Conservation (phyloP, 495 filamentous ascomycete species). For the Penicillium turbatum region DNA sequence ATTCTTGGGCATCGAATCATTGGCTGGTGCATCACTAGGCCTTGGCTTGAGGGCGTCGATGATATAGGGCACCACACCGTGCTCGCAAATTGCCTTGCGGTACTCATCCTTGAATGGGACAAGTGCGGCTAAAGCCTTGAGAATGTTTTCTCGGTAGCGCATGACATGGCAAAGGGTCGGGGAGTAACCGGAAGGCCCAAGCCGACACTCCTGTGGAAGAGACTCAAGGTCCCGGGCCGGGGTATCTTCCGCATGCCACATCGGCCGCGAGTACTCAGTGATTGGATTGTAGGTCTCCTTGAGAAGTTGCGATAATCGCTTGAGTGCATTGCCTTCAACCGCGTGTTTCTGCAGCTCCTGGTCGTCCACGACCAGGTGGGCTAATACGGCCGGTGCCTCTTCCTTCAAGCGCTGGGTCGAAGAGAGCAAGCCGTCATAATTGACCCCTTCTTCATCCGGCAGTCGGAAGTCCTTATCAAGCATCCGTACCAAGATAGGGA, state of each 20-base stretch:
- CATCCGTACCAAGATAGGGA: conserved; percentile 69
- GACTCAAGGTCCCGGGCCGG: conserved; percentile 21
- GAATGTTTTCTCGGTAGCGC: conserved; percentile 69
- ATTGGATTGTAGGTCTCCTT: conserved; percentile 62
- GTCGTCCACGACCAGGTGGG: conserved; percentile 72
- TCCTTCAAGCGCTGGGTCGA: conserved; percentile 53
- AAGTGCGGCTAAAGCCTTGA: conserved; percentile 74
- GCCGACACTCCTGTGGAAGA: conserved; percentile 26
- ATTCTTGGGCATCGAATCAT: conserved; percentile 35
- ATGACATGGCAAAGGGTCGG: conserved; percentile 65
- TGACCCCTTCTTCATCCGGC: conserved; percentile 36
- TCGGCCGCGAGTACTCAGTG: conserved; percentile 29
- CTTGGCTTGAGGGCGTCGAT: conserved; percentile 73
- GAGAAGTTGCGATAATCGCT: conserved; percentile 66
- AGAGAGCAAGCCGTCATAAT: conserved; percentile 38
- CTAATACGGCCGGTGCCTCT: conserved; percentile 68
- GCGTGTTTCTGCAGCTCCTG: conserved; percentile 74
- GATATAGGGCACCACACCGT: conserved; percentile 73
- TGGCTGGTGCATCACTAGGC: conserved; percentile 32
- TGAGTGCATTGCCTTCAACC: conserved; percentile 71
- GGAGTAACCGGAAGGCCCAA: conserved; percentile 61
- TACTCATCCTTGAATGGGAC: conserved; percentile 79
- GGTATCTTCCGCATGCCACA: conserved; percentile 40
- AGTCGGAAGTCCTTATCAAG: conserved; percentile 55
- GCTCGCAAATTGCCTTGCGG: conserved; percentile 75